Evolutionary conservation across 352 stramenopile species (phyloP), one percentile per base, ranked within the genome.

Genomic region (Phytophthora meadii): DNA sequence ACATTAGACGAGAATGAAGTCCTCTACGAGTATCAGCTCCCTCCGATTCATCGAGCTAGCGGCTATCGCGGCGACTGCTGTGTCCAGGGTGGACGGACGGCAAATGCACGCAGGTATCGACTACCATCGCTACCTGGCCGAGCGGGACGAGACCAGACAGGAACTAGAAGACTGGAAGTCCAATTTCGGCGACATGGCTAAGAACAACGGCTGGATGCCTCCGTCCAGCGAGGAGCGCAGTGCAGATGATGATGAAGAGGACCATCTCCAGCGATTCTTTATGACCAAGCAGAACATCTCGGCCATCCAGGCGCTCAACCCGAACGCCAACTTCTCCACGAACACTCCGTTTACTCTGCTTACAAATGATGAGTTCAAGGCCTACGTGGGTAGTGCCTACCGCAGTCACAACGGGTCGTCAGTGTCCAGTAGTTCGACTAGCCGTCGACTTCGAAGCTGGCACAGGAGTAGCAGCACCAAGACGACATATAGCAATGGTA

Each of bases 301-400:
- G 25, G 54, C 47, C 44, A 58, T 79, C 15, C 55, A 80, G 40
- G 34, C 65, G 28, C 39, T 70, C 24, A 84, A 87, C 57, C 77
- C 73, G 36, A 54, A 76, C 45, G 81, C 76, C 25, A 68, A 71
- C 25, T 88, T 88, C 60, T 83, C 72, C 8, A 74, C 66, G 41
- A 74, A 81, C 64, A 78, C 78, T 12, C 76, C 76, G 27, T 90
- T 90, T 72, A 77, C 77, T 9, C 55, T 90, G 14, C 59, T 88
- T 46, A 88, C 74, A 7, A 68, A 77, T 27, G 72, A 85, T 5
- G 79, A 90, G 57, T 88, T 89, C 48, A 54, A 50, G 3, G 53
- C 68, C 7, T 85, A 79, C 24, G 65, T 82, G 50, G 50, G 51
- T 12, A 70, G 72, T 5, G 47, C 66, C 37, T 79, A 77, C 40